Evolutionary conservation across 768 basidiomycete species (phyloP).

Genomic region (Phaffia tasmanica): DNA sequence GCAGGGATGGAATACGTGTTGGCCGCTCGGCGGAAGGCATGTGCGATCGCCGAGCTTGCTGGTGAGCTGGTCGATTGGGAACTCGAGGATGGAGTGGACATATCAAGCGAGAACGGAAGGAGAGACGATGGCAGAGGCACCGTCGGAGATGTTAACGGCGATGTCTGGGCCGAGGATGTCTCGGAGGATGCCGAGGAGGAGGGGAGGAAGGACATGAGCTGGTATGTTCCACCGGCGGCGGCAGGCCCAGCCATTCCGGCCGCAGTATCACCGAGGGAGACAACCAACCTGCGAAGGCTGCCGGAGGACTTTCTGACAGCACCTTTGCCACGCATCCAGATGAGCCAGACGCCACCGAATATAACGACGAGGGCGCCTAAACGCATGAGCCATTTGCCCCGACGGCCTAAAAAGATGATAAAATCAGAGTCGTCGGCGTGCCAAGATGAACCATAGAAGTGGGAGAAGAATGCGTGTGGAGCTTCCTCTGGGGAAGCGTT

Average conservation of each 20-base stretch:
- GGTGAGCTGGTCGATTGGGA: constrained; percentile 6
- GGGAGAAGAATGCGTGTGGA: constrained; percentile 87
- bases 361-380: constrained; percentile 62
- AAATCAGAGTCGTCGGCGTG: constrained; percentile 97
- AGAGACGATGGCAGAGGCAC: background rate
- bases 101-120: constrained; percentile 15
- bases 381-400: constrained; percentile 84
- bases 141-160: constrained; percentile 33
- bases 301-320: constrained; percentile 31
- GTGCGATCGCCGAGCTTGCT: constrained; percentile 2
- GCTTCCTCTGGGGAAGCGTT: constrained; percentile 73
- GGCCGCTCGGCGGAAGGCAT: constrained; percentile 14
- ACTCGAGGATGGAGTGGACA: background rate
- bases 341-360: constrained; percentile 51
- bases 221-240: constrained; percentile 1
- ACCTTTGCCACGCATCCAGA: constrained; percentile 22
- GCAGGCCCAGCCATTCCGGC: background rate
- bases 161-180: constrained; percentile 57
- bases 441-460: constrained; percentile 97
- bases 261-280: constrained; percentile 16
- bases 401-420: constrained; percentile 76
- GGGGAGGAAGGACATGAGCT: constrained; percentile 38
- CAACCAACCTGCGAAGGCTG: constrained; percentile 22
- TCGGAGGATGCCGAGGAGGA: constrained; percentile 44
- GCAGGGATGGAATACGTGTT: constrained; percentile 13